Evolutionary conservation across 352 stramenopile genomes (phyloP).

Genomic region (Phytophthora fragariae): DNA sequence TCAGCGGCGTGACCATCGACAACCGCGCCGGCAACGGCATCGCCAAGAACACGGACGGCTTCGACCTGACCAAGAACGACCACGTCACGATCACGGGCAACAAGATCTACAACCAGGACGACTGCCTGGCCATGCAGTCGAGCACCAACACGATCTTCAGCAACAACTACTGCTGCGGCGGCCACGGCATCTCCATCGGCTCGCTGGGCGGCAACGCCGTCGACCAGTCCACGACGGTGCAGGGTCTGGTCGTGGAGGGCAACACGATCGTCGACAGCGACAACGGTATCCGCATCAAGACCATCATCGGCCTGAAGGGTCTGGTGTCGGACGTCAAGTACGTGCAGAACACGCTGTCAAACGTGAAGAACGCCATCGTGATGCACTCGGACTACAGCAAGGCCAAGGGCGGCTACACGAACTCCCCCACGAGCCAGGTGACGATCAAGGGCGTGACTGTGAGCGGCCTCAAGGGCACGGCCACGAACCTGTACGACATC

Average conservation of each 20-base stretch:
- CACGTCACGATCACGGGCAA: constrained; percentile 39
- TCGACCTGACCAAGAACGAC: constrained; percentile 37
- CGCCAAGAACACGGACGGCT: constrained; percentile 36
- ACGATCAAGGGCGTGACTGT: constrained; percentile 36
- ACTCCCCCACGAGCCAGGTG: constrained; percentile 29
- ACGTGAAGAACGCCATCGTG: constrained; percentile 25
- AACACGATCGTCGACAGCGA: constrained; percentile 18
- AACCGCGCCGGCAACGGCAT: constrained; percentile 17
- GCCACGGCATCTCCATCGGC: constrained; percentile 38
- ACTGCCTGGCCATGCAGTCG: constrained; percentile 32
- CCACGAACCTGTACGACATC: constrained; percentile 48
- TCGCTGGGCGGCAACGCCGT: constrained; percentile 27
- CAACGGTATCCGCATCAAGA: constrained; percentile 35
- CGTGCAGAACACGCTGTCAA: constrained; percentile 22
- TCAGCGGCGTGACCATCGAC: constrained; percentile 33
- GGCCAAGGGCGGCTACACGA: constrained; percentile 15
- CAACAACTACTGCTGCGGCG: constrained; percentile 27
- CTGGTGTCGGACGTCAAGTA: constrained; percentile 26
- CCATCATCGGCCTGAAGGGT: constrained; percentile 22
- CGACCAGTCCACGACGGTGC: too few relatives aligned
- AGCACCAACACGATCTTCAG: constrained; percentile 27
- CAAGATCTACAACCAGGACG: constrained; percentile 43
- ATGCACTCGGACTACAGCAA: constrained; percentile 33
- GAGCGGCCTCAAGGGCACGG: constrained; percentile 28
- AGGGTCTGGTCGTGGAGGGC: too few relatives aligned